Evolutionary conservation across 805 yeast species (phyloP).

Genomic region (Zygoascus tannicola): DNA sequence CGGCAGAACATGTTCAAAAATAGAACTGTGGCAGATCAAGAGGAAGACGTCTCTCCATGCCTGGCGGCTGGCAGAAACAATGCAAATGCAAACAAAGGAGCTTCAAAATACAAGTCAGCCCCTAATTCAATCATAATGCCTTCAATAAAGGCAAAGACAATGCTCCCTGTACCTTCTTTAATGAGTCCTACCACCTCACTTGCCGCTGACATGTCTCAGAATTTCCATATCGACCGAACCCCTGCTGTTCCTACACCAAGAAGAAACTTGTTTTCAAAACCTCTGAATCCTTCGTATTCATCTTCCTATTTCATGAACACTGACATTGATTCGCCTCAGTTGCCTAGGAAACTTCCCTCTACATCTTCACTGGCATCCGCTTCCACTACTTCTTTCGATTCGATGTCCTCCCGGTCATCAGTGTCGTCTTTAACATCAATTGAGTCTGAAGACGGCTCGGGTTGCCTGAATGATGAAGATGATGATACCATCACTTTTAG

Average conservation of each 20-base stretch:
- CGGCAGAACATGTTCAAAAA: background rate
- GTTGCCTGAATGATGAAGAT: background rate
- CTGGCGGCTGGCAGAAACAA: background rate
- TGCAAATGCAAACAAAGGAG: background rate
- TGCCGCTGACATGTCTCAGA: constrained; percentile 31
- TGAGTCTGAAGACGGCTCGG: background rate
- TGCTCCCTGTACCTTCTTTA: constrained; percentile 7
- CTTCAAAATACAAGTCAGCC: background rate
- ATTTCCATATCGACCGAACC: constrained; percentile 27
- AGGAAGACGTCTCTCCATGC: background rate
- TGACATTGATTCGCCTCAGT: background rate
- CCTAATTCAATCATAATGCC: background rate
- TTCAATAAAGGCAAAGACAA: constrained; percentile 1
- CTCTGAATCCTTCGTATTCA: background rate
- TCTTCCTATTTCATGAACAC: background rate
- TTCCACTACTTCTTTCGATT: constrained; percentile 2
- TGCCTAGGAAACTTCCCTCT: constrained; percentile 1
- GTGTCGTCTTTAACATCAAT: background rate
- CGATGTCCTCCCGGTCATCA: background rate
- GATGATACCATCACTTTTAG: background rate
- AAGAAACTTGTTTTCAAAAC: constrained; percentile 20
- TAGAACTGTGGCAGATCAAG: background rate
- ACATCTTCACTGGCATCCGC: background rate
- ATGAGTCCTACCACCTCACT: constrained; percentile 24
- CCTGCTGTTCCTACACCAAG: constrained; percentile 28